Percentiles rank a stretch among this genome's conserved stretches.
These are phyloP conservation scores for Coemansia sp. DNA, from an alignment of 192 early-diverging fungal species.

Conservation along the genomic window DNA sequence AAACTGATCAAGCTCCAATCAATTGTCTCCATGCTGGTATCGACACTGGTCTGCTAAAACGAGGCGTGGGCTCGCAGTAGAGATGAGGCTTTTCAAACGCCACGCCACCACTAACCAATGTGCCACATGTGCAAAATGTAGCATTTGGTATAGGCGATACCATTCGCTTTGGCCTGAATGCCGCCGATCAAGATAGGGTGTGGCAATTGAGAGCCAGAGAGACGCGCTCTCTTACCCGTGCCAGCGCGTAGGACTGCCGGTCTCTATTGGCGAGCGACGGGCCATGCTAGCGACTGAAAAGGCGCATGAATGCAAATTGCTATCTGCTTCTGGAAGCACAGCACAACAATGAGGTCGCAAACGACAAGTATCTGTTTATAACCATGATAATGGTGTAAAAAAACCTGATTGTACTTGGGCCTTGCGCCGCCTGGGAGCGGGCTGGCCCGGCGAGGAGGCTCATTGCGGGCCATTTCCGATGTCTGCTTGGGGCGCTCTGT, in stretches of 20 bases:
- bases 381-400: not conserved
- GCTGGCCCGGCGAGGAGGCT: not conserved
- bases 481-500: not conserved
- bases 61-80: not conserved
- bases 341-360: not conserved
- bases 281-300: not conserved
- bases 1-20: not conserved
- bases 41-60: not conserved
- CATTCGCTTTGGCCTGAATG: not conserved
- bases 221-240: not conserved
- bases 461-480: not conserved
- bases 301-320: not conserved
- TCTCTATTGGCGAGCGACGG: not conserved
- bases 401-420: not conserved
- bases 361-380: not conserved
- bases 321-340: not conserved
- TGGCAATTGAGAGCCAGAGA: not conserved
- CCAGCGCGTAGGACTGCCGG: not conserved
- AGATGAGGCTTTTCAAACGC: not conserved
- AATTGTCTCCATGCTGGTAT: not conserved
- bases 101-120: conserved; percentile 1
- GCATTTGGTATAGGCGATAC: not conserved
- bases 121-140: not conserved
- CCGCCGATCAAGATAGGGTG: not conserved
- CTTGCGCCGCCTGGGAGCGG: not conserved